Percentiles rank a stretch among this genome's conserved stretches.
These are phyloP conservation scores for Fusarium sp. DNA, from an alignment of 2,329 filamentous ascomycete genomes.

Conservation along the genomic window DNA sequence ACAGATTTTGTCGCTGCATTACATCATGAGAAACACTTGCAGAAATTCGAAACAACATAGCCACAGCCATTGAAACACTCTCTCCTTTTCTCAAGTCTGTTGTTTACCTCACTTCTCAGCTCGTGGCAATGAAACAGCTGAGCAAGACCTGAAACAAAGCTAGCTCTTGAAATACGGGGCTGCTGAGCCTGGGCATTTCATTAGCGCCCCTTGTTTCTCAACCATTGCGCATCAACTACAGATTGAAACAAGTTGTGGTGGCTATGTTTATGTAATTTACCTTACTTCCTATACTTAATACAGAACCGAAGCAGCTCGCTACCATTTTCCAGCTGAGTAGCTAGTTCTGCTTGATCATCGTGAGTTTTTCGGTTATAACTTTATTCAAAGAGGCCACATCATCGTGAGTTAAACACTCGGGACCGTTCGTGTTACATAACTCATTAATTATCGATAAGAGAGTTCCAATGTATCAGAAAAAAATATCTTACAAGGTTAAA, in stretches of 20 bases:
- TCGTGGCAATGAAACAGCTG: slow-evolving; percentile 1
- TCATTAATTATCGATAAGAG: background rate
- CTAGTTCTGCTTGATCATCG: too few species aligned
- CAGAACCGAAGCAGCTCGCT: too few species aligned
- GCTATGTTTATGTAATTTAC: too few species aligned
- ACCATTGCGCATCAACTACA: background rate
- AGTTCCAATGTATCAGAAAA: background rate
- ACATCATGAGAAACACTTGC: too few species aligned
- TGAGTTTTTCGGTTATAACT: too few species aligned
- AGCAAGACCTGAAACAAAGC: slow-evolving; percentile 1
- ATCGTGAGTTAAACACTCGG: too few species aligned
- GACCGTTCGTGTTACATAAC: too few species aligned
- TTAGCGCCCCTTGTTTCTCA: background rate
- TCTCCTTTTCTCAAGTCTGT: background rate
- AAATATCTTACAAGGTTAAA: too few species aligned
- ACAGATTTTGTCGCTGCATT: too few species aligned
- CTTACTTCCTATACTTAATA: too few species aligned
- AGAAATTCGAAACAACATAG: background rate
- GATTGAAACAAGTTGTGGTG: slow-evolving; percentile 3
- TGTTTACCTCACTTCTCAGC: background rate
- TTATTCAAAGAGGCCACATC: too few species aligned
- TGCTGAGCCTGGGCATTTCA: background rate
- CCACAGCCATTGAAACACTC: background rate
- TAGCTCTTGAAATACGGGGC: background rate
- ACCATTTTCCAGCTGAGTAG: too few species aligned